Percentiles rank a stretch among this genome's conserved stretches.
Conservation (phyloP, 2,329 filamentous ascomycete genomes). For the Curvularia spicifera region DNA sequence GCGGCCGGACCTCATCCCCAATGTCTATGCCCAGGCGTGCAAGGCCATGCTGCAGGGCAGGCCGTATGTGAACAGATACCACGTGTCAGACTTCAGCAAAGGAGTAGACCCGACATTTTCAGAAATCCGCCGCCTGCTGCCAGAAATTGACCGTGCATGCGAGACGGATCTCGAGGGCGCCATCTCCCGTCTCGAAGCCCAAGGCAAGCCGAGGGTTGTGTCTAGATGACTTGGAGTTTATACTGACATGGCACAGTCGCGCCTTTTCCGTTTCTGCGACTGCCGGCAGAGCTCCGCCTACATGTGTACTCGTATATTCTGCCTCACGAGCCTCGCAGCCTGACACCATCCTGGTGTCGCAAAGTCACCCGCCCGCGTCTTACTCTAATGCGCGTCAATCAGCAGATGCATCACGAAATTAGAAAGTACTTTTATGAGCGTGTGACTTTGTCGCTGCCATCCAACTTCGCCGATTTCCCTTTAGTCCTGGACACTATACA, state of each 20-base stretch:
- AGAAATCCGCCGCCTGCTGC: slow-evolving; percentile 25
- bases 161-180: slow-evolving; percentile 23
- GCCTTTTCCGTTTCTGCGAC: slow-evolving; percentile 30
- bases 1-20: slow-evolving; percentile 28
- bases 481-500: slow-evolving; percentile 13
- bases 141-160: slow-evolving; percentile 26
- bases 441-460: slow-evolving; percentile 22
- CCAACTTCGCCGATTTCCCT: not conserved
- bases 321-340: slow-evolving; percentile 22
- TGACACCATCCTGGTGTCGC: slow-evolving; percentile 3
- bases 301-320: slow-evolving; percentile 27
- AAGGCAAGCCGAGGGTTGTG: slow-evolving; percentile 18
- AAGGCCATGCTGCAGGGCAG: slow-evolving; percentile 19
- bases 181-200: slow-evolving; percentile 21
- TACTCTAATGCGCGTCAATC: slow-evolving; percentile 27
- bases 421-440: slow-evolving; percentile 23
- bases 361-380: slow-evolving; percentile 14
- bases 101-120: slow-evolving; percentile 32
- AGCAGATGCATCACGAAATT: slow-evolving; percentile 26
- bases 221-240: no score
- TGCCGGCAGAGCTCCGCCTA: slow-evolving; percentile 36
- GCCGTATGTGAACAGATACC: slow-evolving; percentile 24
- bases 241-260: slow-evolving; percentile 22
- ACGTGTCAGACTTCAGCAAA: slow-evolving; percentile 16
- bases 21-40: slow-evolving; percentile 30